These are phyloP conservation scores for Fusarium graminum DNA, from an alignment of 2,329 filamentous ascomycete species.

Conservation along the genomic window DNA sequence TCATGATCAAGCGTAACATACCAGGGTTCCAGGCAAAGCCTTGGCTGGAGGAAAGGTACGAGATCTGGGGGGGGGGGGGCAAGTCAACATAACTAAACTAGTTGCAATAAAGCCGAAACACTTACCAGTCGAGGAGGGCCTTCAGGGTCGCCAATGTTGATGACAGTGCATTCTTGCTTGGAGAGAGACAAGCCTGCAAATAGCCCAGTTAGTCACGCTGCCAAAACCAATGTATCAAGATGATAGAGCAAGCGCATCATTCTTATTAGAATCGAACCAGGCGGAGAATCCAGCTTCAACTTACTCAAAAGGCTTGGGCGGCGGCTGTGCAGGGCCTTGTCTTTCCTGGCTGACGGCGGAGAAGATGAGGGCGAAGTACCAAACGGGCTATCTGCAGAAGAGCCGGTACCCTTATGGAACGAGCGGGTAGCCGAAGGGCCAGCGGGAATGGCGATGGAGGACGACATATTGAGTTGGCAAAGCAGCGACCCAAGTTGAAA, in stretches of 20 bases:
- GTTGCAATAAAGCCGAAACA: constrained; percentile 9
- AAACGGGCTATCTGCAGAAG: constrained; percentile 60
- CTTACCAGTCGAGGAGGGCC: constrained; percentile 79
- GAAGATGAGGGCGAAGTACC: constrained; percentile 63
- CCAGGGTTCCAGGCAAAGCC: constrained; percentile 88
- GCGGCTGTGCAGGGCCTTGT: constrained; percentile 65
- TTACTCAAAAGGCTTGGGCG: constrained; percentile 74
- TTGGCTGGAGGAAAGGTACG: constrained; percentile 82
- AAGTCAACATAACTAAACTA: constrained; percentile 32
- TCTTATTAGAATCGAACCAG: constrained; percentile 19
- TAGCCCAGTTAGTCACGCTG: constrained; percentile 50
- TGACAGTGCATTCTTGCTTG: constrained; percentile 82
- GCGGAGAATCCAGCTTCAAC: constrained; percentile 29
- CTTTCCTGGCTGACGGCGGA: constrained; percentile 65
- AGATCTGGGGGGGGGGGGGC: constrained; percentile 70
- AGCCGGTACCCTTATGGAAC: constrained; percentile 61
- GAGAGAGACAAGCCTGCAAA: constrained; percentile 76
- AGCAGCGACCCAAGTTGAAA: constrained; percentile 29
- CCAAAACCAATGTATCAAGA: constrained; percentile 9
- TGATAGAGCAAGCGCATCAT: constrained; percentile 33
- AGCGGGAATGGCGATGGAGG: constrained; percentile 76
- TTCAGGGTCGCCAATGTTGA: constrained; percentile 81
- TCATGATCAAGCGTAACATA: constrained; percentile 52
- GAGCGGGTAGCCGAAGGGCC: constrained; percentile 53
- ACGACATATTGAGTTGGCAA: constrained; percentile 64